Evolutionary conservation across 2,329 filamentous ascomycete genomes (phyloP).

Genomic region (Pseudocercospora cruenta): DNA sequence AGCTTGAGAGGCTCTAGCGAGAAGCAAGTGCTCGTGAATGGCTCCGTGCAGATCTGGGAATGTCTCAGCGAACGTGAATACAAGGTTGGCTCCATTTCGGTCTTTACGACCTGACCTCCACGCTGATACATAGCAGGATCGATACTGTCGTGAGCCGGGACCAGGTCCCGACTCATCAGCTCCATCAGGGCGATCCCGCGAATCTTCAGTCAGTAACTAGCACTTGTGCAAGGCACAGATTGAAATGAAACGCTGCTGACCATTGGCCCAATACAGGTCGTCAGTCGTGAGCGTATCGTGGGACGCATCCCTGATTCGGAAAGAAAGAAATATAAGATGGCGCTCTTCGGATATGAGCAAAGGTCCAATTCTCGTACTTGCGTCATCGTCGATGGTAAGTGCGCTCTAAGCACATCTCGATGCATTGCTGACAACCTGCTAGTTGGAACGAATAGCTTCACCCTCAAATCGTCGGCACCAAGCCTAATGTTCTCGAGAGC

Average conservation of each 20-base stretch:
- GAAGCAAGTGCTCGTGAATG: neutral
- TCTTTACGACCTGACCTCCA: neutral
- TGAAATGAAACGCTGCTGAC: neutral
- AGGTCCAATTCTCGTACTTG: neutral
- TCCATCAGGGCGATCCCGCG: neutral
- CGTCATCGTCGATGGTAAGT: conserved; percentile 4
- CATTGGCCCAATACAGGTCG: neutral
- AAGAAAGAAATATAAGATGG: conserved; percentile 14
- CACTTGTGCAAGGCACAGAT: neutral
- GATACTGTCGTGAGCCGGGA: neutral
- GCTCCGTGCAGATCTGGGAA: conserved; percentile 13
- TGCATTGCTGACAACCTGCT: neutral
- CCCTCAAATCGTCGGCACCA: neutral
- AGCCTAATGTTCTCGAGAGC: neutral
- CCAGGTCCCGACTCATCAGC: neutral
- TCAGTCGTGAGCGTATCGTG: conserved; percentile 1
- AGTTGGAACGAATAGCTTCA: conserved; percentile 15
- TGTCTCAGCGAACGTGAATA: conserved; percentile 6
- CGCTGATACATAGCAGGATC: neutral
- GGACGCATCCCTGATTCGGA: conserved; percentile 3
- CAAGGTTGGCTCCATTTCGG: neutral
- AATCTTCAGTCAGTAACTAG: neutral
- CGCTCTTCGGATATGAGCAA: conserved; percentile 2
- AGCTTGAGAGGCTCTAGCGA: neutral
- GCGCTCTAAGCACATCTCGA: neutral